Evolutionary conservation across 805 yeast genomes (phyloP), one percentile per base, ranked within the genome.

Genomic region (Hanseniaspora valbyensis): DNA sequence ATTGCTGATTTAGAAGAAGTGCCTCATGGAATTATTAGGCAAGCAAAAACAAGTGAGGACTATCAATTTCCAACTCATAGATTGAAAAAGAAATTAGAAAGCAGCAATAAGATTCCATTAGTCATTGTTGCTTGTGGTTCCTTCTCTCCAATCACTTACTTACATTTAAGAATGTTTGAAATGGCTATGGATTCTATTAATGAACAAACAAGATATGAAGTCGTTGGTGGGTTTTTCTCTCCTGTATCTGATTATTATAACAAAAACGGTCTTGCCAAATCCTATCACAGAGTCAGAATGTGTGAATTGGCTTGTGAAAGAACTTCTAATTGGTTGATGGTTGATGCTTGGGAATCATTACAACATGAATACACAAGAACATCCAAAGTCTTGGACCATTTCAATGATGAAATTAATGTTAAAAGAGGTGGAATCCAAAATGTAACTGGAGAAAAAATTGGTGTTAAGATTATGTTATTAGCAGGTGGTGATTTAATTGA

Each of bases 401-500:
- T 92, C 68, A 90, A 92, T 66, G 86, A 89, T 60, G 98, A 92
- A 61, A 83, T 92, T 56, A 92, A 92, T 64, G 78, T 88, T 54
- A 85, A 83, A 62, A 71, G 95, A 52, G 89, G 94, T 19, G 98
- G 98, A 14, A 79, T 92, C 14, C 60, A 66, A 55, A 77, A 78
- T 9, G 70, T 73, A 5, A 69, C 72, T 40, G 84, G 85, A 9
- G 75, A 77, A 25, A 69, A 69, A 53, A 73, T 87, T 52, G 96
- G 95, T 22, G 95, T 84, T 49, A 90, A 90, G 64, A 82, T 92
- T 59, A 90, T 92, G 97, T 73, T 92, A 50, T 70, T 92, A 37
- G 98, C 98, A 0, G 98, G 98, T 46, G 98, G 98, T 39, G 98
- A 92, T 66, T 74, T 92, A 58, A 92, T 92, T 49, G 98, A 92